Conservation (phyloP, 148 eudicot genomes). For the Pharnaceum exiguum region DNA sequence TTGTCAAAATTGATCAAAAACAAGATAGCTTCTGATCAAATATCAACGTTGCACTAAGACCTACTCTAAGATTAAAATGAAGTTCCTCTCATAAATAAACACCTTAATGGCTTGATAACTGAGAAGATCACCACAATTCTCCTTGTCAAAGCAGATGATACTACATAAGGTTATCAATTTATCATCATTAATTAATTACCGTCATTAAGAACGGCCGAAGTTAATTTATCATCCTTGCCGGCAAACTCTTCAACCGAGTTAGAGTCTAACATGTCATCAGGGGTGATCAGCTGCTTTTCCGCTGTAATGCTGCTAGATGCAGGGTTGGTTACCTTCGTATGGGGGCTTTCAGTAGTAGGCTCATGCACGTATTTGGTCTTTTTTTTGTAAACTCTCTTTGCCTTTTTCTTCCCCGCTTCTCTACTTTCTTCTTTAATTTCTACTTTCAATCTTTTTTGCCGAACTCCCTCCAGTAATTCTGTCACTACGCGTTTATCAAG, state of each 20-base stretch:
- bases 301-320: constrained; percentile 21
- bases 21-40: no score
- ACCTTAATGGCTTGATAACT: not conserved
- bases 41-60: no score
- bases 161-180: no score
- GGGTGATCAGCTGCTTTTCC: not conserved
- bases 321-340: constrained; percentile 10
- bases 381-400: no score
- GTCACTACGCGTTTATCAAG: not conserved
- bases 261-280: constrained; percentile 8
- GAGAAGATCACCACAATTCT: not conserved
- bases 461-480: constrained; percentile 4
- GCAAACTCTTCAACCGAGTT: constrained; percentile 15
- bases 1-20: no score
- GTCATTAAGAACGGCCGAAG: no score
- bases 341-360: not conserved
- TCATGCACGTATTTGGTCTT: constrained; percentile 1
- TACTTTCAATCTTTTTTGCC: not conserved
- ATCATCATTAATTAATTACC: no score
- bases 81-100: no score
- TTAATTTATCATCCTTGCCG: no score
- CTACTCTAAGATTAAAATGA: no score
- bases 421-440: not conserved
- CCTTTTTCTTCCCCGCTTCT: no score
- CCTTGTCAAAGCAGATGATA: no score